phyloP scores from a whole-genome alignment of 1,139 yeast species.

The Martiniozyma asiatica region DNA sequence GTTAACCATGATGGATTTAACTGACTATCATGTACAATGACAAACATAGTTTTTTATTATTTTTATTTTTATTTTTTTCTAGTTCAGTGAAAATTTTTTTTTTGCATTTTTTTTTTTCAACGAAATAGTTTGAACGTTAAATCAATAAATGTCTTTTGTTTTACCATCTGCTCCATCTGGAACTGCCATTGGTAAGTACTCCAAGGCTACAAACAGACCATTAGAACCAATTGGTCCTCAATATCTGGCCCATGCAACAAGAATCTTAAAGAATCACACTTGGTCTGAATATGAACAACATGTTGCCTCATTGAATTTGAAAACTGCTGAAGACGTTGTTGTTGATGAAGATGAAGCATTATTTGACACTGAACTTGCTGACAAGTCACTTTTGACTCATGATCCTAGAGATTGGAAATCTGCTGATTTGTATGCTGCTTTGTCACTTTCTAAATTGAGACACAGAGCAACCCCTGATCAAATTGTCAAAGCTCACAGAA shows the following conservation, averaged over 20 bases:
- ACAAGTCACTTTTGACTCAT: slow-evolving; percentile 58
- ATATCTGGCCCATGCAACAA: slow-evolving; percentile 92
- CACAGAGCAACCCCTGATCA: slow-evolving; percentile 87
- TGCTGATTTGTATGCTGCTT: slow-evolving; percentile 91
- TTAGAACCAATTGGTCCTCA: slow-evolving; percentile 95
- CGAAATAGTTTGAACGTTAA: too few relatives aligned
- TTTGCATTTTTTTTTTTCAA: background rate
- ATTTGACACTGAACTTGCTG: slow-evolving; percentile 46
- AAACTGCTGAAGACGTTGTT: slow-evolving; percentile 51
- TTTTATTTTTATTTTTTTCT: background rate
- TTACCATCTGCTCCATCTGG: slow-evolving; percentile 28
- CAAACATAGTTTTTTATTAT: background rate
- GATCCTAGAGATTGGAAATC: slow-evolving; percentile 98
- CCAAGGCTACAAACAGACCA: slow-evolving; percentile 45
- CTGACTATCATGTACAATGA: background rate
- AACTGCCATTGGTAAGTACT: slow-evolving; percentile 37
- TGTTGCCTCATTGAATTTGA: slow-evolving; percentile 85
- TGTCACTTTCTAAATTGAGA: slow-evolving; percentile 87
- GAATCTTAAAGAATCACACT: slow-evolving; percentile 93
- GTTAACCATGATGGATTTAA: background rate
- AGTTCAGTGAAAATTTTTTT: background rate
- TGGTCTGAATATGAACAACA: slow-evolving; percentile 95
- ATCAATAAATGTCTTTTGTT: slow-evolving; percentile 7
- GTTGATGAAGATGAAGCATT: slow-evolving; percentile 78
- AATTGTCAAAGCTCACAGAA: slow-evolving; percentile 93